Percentiles rank a stretch among this genome's conserved stretches.
These are phyloP conservation scores for Cucurbita maxima DNA, from an alignment of 306 rosid species.

Conservation along the genomic window DNA sequence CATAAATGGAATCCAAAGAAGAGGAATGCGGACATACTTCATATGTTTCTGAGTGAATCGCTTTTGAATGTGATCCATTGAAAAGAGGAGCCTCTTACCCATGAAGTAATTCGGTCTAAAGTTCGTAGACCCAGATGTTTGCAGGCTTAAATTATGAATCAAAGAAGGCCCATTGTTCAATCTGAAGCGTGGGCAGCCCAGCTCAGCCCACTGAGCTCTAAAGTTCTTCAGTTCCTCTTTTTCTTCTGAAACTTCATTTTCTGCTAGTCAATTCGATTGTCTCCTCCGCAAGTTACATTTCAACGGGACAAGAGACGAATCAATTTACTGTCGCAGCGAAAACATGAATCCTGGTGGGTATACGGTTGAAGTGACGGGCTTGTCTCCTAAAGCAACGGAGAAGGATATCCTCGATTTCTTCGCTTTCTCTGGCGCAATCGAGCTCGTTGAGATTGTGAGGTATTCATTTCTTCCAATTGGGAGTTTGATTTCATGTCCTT, in stretches of 20 bases:
- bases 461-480: neutral
- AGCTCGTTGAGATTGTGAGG: slow-evolving; percentile 61
- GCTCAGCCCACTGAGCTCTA: no score
- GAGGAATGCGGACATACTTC: neutral
- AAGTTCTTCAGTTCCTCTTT: no score
- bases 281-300: no score
- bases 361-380: slow-evolving; percentile 62
- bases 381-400: slow-evolving; percentile 64
- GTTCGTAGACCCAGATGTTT: no score
- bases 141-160: no score
- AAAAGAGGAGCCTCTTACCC: neutral
- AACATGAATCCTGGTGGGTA: slow-evolving; percentile 44
- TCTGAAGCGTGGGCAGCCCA: no score
- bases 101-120: no score
- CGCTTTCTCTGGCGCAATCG: slow-evolving; percentile 62
- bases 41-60: neutral
- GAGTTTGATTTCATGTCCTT: neutral
- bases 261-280: no score
- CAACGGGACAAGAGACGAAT: neutral
- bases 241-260: no score
- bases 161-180: no score
- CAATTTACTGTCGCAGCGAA: neutral
- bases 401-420: slow-evolving; percentile 63
- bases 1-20: neutral
- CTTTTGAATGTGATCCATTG: neutral